phyloP scores from a whole-genome alignment of 345 rosid species.

The Litchi chinensis region DNA sequence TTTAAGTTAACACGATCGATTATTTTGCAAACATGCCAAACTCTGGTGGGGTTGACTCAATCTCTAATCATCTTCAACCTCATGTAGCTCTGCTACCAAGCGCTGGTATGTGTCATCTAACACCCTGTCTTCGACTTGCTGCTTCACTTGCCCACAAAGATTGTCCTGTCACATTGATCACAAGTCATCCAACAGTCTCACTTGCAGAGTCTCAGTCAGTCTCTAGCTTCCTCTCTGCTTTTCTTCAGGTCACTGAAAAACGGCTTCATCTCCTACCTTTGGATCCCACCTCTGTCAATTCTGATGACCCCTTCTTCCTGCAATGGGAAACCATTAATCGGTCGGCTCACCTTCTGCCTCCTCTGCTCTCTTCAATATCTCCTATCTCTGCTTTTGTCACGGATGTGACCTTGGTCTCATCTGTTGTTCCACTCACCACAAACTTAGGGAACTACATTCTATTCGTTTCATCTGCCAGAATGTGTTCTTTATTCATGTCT shows the following conservation, averaged over 20 bases:
- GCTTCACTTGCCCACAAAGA: conserved; percentile 26
- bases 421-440: conserved; percentile 22
- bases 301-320: not conserved
- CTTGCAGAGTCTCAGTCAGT: conserved; percentile 33
- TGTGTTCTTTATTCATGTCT: conserved; percentile 25
- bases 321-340: not conserved
- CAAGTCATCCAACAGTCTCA: conserved; percentile 38
- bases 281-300: not conserved
- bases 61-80: not conserved
- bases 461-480: conserved; percentile 32
- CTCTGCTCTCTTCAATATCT: conserved; percentile 28
- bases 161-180: conserved; percentile 47
- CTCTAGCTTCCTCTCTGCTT: conserved; percentile 28
- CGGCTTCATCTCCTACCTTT: conserved; percentile 32
- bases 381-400: conserved; percentile 34
- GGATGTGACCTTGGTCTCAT: conserved; percentile 29
- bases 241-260: conserved; percentile 29
- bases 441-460: conserved; percentile 28
- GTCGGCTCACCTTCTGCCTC: conserved; percentile 22
- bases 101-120: conserved; percentile 54
- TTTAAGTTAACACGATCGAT: too few species aligned
- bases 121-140: conserved; percentile 48
- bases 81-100: conserved; percentile 46
- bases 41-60: not conserved
- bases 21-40: not conserved